A percentile compares a stretch with the other conserved stretches of the same genome.
These are phyloP conservation scores for Perkinsus marinus DNA, from an alignment of 169 alveolate species.

Conservation along the genomic window DNA sequence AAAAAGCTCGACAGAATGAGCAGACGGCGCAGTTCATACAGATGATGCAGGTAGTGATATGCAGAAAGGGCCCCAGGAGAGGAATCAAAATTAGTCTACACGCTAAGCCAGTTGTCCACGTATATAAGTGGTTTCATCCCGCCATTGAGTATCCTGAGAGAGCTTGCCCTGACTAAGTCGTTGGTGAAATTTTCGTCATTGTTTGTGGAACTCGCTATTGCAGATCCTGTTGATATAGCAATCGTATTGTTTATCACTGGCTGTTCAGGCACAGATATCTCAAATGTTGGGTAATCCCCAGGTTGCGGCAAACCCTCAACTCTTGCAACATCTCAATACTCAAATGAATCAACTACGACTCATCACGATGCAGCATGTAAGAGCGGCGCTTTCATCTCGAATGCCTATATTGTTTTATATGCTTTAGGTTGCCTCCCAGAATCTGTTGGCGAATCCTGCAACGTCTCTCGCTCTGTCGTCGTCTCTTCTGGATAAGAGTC, in stretches of 20 bases:
- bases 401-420: not conserved
- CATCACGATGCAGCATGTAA: not conserved
- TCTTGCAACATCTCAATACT: not conserved
- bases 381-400: not conserved
- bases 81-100: no score
- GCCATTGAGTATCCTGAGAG: no score
- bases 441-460: not conserved
- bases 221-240: no score
- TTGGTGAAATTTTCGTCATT: not conserved
- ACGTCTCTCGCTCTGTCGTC: not conserved
- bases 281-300: not conserved
- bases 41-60: not conserved
- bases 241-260: no score
- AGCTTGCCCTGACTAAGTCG: no score
- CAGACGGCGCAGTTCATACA: not conserved
- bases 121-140: no score
- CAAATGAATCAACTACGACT: not conserved
- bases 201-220: not conserved
- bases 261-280: not conserved
- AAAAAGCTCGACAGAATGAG: not conserved
- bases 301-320: not conserved
- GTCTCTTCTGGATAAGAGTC: not conserved
- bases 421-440: not conserved
- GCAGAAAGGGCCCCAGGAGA: no score
- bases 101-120: no score